Base-by-base conservation (phyloP, 768 basidiomycete species). In the Paxillus involutus region DNA sequence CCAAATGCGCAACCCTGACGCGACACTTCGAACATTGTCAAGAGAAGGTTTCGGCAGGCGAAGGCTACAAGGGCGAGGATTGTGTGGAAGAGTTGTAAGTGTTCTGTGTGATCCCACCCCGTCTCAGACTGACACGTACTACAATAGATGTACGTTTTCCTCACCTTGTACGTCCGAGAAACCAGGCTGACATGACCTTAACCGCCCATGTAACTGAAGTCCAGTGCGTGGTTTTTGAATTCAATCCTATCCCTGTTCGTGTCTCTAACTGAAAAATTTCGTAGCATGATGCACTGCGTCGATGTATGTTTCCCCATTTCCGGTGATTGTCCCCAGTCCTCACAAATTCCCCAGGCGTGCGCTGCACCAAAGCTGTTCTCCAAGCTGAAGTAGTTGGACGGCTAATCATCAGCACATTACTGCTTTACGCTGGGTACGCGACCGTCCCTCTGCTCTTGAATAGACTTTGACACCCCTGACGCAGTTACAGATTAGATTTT, bases 21-120 rank as follows among this genome's bases (percentile, higher is more conserved):
- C 83, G 88, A 65, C 94, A 96, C 75, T 96, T 95, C 71, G 81
- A 88, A 55, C 90, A 94, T 66, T 96, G 94, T 72, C 82, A 90
- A 68, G 89, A 94, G 72, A 94, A 92, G 75, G 86, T 97, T 44
- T 73, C 83, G 55, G 78, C 77, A 30, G 94, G 94, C 26, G 67
- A 94, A 64, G 94, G 92, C 37, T 92, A 81, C 82, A 86, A 91
- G 69, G 85, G 85, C 58, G 94, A 96, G 77, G 93, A 95, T 68
- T 96, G 93, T 66, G 88, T 94, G 36, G 91, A 94, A 74, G 92
- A 93, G 79, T 70, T 93, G 89, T 90, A 62, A 70, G 87, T 81
- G n/a, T 45, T 35, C 4, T 4, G 30, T 37, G 13, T 46, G 11
- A n/a, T 10, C 44, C 9, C 29, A 39, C 33, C 39, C 5, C 47